Conservation (phyloP, 2,329 filamentous ascomycete genomes). For the Lecanoromycetidae sp. region DNA sequence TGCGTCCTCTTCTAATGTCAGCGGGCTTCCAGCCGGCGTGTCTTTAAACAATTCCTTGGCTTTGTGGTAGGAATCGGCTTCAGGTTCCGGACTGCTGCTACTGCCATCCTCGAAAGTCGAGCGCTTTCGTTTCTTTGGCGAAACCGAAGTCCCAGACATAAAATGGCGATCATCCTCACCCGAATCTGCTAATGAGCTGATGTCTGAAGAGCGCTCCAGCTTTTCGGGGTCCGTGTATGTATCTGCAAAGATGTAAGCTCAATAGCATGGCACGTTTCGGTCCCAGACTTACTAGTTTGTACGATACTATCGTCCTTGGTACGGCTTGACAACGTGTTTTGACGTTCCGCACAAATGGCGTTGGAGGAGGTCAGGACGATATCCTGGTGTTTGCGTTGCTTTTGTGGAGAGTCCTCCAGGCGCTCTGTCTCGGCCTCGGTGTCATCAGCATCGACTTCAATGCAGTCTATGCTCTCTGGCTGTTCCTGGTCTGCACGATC, state of each 20-base stretch:
- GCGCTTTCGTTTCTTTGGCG: conserved; percentile 13
- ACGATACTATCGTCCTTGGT: not conserved
- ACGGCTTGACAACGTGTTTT: not conserved
- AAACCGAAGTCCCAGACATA: not conserved
- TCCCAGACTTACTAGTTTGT: not conserved
- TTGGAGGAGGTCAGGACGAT: conserved; percentile 42
- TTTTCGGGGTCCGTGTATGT: conserved; percentile 9
- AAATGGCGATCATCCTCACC: conserved; percentile 10
- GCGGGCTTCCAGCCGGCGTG: conserved; percentile 18
- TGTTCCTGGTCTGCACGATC: conserved; percentile 59
- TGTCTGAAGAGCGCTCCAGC: conserved; percentile 29
- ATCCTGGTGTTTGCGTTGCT: conserved; percentile 45
- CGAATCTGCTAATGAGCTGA: conserved; percentile 19
- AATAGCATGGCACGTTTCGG: not conserved
- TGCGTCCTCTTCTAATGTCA: not conserved
- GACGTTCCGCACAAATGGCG: not conserved
- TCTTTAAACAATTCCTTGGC: conserved; percentile 23
- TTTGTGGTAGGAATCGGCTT: not conserved
- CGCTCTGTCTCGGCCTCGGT: conserved; percentile 92
- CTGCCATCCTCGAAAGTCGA: conserved; percentile 10
- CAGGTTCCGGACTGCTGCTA: conserved; percentile 1
- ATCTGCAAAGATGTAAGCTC: not conserved
- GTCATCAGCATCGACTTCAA: conserved; percentile 50
- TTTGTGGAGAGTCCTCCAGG: conserved; percentile 75
- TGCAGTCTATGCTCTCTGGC: conserved; percentile 35